Evolutionary conservation across 208 protist genomes (phyloP).

Genomic region (Crithidia fasciculata): DNA sequence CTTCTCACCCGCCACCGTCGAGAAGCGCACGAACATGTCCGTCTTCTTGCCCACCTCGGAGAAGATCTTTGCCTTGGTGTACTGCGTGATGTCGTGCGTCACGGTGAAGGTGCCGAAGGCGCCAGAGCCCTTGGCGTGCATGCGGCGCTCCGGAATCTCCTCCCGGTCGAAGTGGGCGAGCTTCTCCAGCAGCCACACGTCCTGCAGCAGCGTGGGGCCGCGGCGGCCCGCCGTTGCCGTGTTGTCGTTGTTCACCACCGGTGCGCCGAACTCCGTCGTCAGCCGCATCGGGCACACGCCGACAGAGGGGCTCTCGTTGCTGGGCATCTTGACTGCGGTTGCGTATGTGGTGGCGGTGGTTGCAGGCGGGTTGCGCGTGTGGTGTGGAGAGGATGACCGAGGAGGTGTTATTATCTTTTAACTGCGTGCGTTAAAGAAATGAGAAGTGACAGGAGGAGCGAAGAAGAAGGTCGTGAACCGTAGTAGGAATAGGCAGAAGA

Average conservation of each 20-base stretch:
- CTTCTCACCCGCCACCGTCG: slow-evolving; percentile 73
- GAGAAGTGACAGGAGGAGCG: no score
- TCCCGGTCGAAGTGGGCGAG: slow-evolving; percentile 20
- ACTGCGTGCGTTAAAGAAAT: no score
- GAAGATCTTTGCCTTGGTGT: slow-evolving; percentile 73
- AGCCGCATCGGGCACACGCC: slow-evolving; percentile 9
- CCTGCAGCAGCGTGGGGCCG: slow-evolving; percentile 21
- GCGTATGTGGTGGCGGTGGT: not conserved
- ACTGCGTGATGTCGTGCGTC: slow-evolving; percentile 40
- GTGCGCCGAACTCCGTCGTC: slow-evolving; percentile 15
- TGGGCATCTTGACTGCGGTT: not conserved
- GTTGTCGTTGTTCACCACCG: slow-evolving; percentile 24
- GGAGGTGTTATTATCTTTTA: not conserved
- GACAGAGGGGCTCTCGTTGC: slow-evolving; percentile 12
- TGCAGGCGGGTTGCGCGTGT: not conserved
- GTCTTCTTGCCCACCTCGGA: slow-evolving; percentile 70
- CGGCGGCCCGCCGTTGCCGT: slow-evolving; percentile 15
- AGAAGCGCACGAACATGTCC: slow-evolving; percentile 80
- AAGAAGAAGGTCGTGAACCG: no score
- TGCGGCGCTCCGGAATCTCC: slow-evolving; percentile 23
- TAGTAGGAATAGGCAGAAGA: no score
- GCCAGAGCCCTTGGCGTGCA: slow-evolving; percentile 27
- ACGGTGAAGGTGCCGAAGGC: slow-evolving; percentile 27
- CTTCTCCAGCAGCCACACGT: slow-evolving; percentile 25
- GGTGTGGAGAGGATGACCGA: not conserved